Evolutionary conservation across 352 stramenopile species (phyloP), one percentile per base, ranked within the genome.

Genomic region (Pythium brachiatum): DNA sequence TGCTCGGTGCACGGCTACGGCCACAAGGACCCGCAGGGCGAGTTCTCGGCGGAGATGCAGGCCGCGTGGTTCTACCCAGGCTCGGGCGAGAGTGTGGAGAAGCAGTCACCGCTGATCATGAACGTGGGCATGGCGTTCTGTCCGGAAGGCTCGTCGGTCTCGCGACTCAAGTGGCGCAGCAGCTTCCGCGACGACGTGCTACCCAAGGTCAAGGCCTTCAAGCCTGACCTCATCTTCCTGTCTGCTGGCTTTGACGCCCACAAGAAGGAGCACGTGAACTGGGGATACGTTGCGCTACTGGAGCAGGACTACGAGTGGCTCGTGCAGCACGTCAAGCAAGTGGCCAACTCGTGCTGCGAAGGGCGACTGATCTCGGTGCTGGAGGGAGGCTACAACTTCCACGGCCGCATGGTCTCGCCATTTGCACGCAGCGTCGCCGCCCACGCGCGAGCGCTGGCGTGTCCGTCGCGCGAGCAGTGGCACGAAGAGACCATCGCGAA

Each of bases 241-340:
- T 94, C 85, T 13, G 71, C 85, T 2, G 85, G 85, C 32, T 94
- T 94, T 63, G 85, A 94, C 31, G 85, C 81, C 12, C 85, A 94
- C 69, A 83, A 80, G 62, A 84, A 86, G 54, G 85, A 94, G 57
- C 73, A 75, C 20, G 81, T 94, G 31, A 94, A 94, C 64, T 94
- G 79, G 78, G 82, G 82, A 0, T 92, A 94, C 54, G 67, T 89
- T 1, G 79, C 79, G 38, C 60, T 94, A 21, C 64, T 91, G 27
- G 83, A 94, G 67, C 80, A 94, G 63, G 85, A 94, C 68, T 94
- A 90, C 69, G 83, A 92, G 68, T 92, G 83, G 85, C 81, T 94
- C 34, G 78, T 88, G 60, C 57, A 68, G 26, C 75, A 88, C 52
- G 69, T 96, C 27, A 90, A 92, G 64, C 80, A 77, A 36, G 74